Conservation (phyloP, 306 rosid genomes). For the Cicer arietinum region DNA sequence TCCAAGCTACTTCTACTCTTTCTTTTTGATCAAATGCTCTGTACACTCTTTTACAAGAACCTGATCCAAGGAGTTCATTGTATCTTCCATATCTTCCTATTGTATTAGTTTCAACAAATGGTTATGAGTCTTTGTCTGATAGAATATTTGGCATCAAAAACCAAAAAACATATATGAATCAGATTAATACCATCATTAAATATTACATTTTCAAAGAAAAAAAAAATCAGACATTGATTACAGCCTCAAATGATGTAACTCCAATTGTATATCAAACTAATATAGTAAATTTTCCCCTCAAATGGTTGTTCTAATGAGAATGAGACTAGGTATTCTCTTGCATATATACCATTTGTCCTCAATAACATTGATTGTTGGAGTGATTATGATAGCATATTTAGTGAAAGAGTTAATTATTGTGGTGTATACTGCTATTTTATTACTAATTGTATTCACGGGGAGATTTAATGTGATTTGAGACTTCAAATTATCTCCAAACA, state of each 20-base stretch:
- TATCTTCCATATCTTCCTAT: conserved; percentile 71
- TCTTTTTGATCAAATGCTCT: conserved; percentile 83
- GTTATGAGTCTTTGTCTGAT: conserved; percentile 60
- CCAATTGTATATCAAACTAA: no score
- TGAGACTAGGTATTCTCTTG: background rate
- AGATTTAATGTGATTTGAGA: conserved; percentile 73
- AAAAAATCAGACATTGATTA: no score
- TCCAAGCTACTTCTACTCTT: conserved; percentile 86
- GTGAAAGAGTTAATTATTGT: conserved; percentile 66
- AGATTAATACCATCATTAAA: no score
- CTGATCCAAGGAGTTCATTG: conserved; percentile 62
- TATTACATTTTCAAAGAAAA: no score
- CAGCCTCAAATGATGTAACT: no score
- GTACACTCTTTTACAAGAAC: conserved; percentile 80
- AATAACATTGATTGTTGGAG: conserved; percentile 61
- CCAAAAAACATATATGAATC: background rate
- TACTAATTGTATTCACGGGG: conserved; percentile 48
- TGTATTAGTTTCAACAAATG: conserved; percentile 68
- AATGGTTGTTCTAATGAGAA: conserved; percentile 55
- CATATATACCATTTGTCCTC: conserved; percentile 48
- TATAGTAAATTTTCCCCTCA: no score
- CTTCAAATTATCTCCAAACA: conserved; percentile 44
- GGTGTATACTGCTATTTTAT: conserved; percentile 63
- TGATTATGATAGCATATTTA: conserved; percentile 59
- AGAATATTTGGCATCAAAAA: conserved; percentile 53